Conservation (phyloP, 2,329 filamentous ascomycete genomes). For the Curvularia verruculosa region DNA sequence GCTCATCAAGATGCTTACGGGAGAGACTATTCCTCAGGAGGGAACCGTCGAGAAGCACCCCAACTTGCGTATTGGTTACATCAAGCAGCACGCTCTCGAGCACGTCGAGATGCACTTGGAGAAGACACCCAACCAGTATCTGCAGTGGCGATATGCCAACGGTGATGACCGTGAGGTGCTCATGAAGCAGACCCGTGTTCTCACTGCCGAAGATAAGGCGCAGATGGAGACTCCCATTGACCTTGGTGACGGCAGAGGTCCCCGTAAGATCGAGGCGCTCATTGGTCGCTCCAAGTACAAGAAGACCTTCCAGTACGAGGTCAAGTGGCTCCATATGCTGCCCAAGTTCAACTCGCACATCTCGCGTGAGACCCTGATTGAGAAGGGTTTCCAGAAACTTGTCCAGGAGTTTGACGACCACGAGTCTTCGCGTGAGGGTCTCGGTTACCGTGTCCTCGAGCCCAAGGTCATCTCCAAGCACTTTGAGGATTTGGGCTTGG, state of each 20-base stretch:
- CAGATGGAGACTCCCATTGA: constrained; percentile 94
- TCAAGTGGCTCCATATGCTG: constrained; percentile 88
- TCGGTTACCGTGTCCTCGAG: constrained; percentile 92
- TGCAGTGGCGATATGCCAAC: constrained; percentile 97
- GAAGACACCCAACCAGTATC: constrained; percentile 98
- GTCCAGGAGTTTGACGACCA: constrained; percentile 99
- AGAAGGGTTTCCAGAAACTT: constrained; percentile 88
- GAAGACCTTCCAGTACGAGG: constrained; percentile 98
- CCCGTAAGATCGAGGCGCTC: constrained; percentile 79
- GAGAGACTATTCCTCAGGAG: constrained; percentile 80
- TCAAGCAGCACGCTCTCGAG: constrained; percentile 98
- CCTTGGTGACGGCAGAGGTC: constrained; percentile 78
- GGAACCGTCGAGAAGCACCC: constrained; percentile 98
- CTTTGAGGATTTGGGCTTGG: constrained; percentile 94
- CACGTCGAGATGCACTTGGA: constrained; percentile 99
- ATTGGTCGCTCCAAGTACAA: constrained; percentile 98
- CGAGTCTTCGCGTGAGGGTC: constrained; percentile 96
- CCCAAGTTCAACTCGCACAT: constrained; percentile 94
- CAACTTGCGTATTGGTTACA: constrained; percentile 98
- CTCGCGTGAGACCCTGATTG: constrained; percentile 86
- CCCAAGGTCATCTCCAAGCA: constrained; percentile 96
- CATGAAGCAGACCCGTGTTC: constrained; percentile 93
- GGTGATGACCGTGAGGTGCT: constrained; percentile 96
- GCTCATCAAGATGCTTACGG: constrained; percentile 95
- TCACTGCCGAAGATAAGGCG: constrained; percentile 81